Evolutionary conservation across 352 stramenopile species (phyloP), one percentile per base, ranked within the genome.

Genomic region (Pythium dissimile): DNA sequence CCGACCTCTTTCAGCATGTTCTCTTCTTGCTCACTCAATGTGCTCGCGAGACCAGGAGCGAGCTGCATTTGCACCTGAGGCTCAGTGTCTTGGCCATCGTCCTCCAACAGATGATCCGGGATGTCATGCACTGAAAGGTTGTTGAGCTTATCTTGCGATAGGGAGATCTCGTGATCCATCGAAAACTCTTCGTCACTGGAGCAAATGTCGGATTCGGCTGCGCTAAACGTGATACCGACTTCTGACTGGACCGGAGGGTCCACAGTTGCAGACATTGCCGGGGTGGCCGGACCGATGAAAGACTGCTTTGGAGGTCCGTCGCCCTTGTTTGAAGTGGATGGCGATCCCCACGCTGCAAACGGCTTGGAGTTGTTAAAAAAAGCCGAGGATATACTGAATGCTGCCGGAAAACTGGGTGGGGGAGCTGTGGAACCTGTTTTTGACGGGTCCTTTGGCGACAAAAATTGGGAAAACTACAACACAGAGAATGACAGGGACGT

Each of bases 71-170:
- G 54, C 28, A 71, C 47, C 10, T 46, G 28, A 1, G 46, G 47
- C 44, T 38, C 27, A 41, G 5, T 72, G 59, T 32, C 64, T 52
- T 30, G 67, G 26, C 16, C 55, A 15, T 60, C 45, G 16, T 54
- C 53, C 20, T 71, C 52, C 4, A 68, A 54, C 12, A 67, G 23
- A 30, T 67, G 55, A 31, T 62, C 51, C 7, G 71, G 58, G 49
- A 73, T 83, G 58, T 90, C 80, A 26, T 69, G 73, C 23, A 90
- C 71, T 24, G 77, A 88, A 11, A 89, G 39, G 56, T 84, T 81
- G n/a, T 72, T 71, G 12, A 88, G 52, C 47, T 84, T 86, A 34
- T 88, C 72, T 52, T 89, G 76, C 0, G 78, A 91, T 27, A 84
- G 71, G 1, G 80, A 88, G 16, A 91, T 75, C 21, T 80, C 73